Percentiles rank a stretch among this genome's conserved stretches.
phyloP scores from a whole-genome alignment of 768 basidiomycete genomes.

The Suillus subaureus region DNA sequence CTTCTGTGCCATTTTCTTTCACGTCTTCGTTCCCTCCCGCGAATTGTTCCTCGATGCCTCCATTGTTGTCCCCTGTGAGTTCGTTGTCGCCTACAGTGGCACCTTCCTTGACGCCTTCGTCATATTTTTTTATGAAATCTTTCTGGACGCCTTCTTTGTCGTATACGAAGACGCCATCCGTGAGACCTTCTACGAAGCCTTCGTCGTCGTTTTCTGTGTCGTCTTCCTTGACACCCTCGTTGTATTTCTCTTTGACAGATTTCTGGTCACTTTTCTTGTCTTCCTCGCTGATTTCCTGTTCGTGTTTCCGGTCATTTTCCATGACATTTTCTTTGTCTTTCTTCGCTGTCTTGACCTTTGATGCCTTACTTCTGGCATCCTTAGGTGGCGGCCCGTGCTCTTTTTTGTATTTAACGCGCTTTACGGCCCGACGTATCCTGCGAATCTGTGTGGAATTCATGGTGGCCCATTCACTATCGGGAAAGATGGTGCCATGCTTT shows the following conservation, averaged over 20 bases:
- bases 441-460: not conserved
- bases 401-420: not conserved
- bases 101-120: not conserved
- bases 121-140: not conserved
- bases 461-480: not conserved
- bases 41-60: not conserved
- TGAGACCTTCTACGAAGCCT: not conserved
- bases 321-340: not conserved
- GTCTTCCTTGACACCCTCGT: not conserved
- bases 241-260: not conserved
- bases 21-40: not conserved
- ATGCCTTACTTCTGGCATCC: not conserved
- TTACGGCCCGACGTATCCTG: not conserved
- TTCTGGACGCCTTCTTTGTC: not conserved
- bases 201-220: not conserved
- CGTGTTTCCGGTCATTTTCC: not conserved
- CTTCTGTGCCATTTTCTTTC: not conserved
- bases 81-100: not conserved
- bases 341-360: not conserved
- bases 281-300: not conserved
- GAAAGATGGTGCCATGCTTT: not conserved
- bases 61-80: not conserved
- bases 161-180: not conserved
- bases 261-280: not conserved
- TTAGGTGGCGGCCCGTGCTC: not conserved